These are phyloP conservation scores for Epichloe scottii DNA, from an alignment of 2,329 filamentous ascomycete species.

Conservation along the genomic window DNA sequence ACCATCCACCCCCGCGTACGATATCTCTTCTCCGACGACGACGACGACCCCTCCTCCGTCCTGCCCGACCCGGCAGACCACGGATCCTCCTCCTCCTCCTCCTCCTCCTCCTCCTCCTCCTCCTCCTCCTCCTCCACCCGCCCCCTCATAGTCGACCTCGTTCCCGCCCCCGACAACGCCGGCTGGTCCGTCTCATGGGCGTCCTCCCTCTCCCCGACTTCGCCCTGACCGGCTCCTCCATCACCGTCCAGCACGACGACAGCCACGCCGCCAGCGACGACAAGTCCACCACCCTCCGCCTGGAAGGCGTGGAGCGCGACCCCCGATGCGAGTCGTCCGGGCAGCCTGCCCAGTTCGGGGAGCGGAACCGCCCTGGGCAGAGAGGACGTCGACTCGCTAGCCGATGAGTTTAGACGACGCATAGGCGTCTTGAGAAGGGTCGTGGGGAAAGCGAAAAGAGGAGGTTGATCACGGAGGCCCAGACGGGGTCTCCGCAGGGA, in stretches of 20 bases:
- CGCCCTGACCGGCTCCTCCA: constrained; percentile 39
- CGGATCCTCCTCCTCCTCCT: constrained; percentile 9
- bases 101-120: constrained; percentile 43
- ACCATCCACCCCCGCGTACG: constrained; percentile 77
- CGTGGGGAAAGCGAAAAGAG: constrained; percentile 37
- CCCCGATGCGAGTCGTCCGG: constrained; percentile 13
- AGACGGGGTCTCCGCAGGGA: neutral
- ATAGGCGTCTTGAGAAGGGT: constrained; percentile 43
- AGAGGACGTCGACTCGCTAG: constrained; percentile 38
- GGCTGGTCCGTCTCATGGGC: constrained; percentile 51
- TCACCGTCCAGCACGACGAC: constrained; percentile 28
- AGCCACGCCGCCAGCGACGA: constrained; percentile 15
- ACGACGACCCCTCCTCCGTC: constrained; percentile 75
- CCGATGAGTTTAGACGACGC: constrained; percentile 44
- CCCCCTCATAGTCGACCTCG: constrained; percentile 44
- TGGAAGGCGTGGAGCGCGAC: constrained; percentile 27
- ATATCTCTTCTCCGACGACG: constrained; percentile 90
- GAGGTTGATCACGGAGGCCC: constrained; percentile 17
- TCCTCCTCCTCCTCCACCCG: constrained; percentile 31
- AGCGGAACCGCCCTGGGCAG: constrained; percentile 20
- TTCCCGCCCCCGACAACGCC: constrained; percentile 24
- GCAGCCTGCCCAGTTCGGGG: constrained; percentile 16
- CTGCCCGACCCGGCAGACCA: constrained; percentile 45
- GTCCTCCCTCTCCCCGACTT: constrained; percentile 65
- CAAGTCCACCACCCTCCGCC: constrained; percentile 19